Evolutionary conservation across 306 rosid species (phyloP).

Genomic region (Fagus sylvatica): DNA sequence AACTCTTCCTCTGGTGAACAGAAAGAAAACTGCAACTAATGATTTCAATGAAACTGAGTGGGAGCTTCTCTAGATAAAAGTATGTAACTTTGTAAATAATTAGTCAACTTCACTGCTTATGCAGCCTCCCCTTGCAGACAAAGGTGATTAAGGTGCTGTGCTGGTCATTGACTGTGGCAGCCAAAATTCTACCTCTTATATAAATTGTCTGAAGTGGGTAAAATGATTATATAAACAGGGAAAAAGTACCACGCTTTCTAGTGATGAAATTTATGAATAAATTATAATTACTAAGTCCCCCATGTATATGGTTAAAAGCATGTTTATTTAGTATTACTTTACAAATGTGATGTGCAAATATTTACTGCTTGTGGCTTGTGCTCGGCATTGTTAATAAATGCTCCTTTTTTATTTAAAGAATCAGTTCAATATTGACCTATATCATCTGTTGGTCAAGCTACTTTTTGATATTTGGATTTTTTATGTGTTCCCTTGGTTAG

Average conservation of each 20-base stretch:
- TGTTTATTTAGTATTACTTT: background rate
- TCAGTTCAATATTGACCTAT: background rate
- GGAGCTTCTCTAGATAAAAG: slow-evolving; percentile 66
- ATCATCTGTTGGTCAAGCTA: too few species aligned
- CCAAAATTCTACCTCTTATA: slow-evolving; percentile 1
- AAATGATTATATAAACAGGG: background rate
- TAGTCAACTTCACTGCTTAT: slow-evolving; percentile 14
- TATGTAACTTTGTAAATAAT: slow-evolving; percentile 38
- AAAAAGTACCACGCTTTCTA: background rate
- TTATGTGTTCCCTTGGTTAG: too few species aligned
- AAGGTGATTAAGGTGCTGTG: slow-evolving; percentile 21
- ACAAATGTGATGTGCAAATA: background rate
- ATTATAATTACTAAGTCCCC: background rate
- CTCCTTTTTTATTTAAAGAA: background rate
- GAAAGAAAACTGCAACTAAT: slow-evolving; percentile 20
- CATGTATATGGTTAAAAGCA: background rate
- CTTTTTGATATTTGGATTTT: too few species aligned
- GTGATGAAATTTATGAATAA: background rate
- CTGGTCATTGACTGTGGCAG: background rate
- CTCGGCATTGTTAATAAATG: background rate
- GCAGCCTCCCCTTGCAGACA: background rate
- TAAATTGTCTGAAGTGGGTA: background rate
- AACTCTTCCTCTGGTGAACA: slow-evolving; percentile 16
- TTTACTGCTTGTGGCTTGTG: background rate
- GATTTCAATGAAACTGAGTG: slow-evolving; percentile 64